These are phyloP conservation scores for Geum urbanum DNA, from an alignment of 306 rosid genomes.

Conservation along the genomic window DNA sequence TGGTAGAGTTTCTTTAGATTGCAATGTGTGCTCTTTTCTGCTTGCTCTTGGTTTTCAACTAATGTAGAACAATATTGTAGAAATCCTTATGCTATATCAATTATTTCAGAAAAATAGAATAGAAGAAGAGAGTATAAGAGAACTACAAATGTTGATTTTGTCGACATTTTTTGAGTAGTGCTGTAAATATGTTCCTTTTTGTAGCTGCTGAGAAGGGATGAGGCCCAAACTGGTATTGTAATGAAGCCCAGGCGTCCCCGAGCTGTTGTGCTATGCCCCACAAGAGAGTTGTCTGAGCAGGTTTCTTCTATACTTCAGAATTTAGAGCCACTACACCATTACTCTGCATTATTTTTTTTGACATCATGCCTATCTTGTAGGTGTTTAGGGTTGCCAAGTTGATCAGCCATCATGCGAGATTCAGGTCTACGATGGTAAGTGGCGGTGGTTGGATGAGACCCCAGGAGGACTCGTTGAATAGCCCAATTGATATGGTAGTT, in stretches of 20 bases:
- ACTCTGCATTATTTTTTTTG: slow-evolving; percentile 29
- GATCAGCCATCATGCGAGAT: slow-evolving; percentile 83
- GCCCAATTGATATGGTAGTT: slow-evolving; percentile 82
- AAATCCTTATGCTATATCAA: neutral
- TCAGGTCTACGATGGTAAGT: slow-evolving; percentile 86
- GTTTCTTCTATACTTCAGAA: slow-evolving; percentile 37
- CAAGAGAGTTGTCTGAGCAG: slow-evolving; percentile 95
- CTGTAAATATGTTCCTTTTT: slow-evolving; percentile 20
- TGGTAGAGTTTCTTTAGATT: neutral
- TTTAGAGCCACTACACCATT: slow-evolving; percentile 11
- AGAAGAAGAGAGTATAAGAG: neutral
- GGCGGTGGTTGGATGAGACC: slow-evolving; percentile 93
- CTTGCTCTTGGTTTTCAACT: neutral
- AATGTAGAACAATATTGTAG: neutral
- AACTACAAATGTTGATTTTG: neutral
- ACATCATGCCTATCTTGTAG: slow-evolving; percentile 39
- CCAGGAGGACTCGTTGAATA: slow-evolving; percentile 80
- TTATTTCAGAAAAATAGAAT: neutral
- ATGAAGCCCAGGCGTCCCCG: slow-evolving; percentile 89
- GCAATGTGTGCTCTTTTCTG: neutral
- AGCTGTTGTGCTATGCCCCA: slow-evolving; percentile 85
- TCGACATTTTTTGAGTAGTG: neutral
- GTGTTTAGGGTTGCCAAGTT: slow-evolving; percentile 91
- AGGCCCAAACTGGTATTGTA: slow-evolving; percentile 55
- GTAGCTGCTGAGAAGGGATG: slow-evolving; percentile 82